Base-by-base conservation (phyloP, 1,139 yeast genomes). In the Pichia kudriavzevii region DNA sequence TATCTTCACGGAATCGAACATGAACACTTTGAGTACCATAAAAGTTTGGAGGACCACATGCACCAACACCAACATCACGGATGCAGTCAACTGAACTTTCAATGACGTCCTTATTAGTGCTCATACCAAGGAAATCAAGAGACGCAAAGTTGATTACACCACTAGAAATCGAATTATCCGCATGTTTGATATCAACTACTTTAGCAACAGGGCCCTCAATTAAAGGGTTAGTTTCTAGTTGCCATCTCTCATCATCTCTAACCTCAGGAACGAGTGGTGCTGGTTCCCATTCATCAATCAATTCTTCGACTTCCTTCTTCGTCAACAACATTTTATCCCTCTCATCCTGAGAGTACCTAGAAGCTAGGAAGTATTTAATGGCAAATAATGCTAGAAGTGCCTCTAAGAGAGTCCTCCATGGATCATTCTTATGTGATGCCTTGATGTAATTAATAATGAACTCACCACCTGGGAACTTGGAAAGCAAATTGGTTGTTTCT, bases 11-110 rank as follows among this genome's bases (percentile, higher is more conserved):
- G 44, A 85, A 68, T 49, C 80, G 68, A 40, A 79, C 79, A 53
- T 91, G 98, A 24, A 79, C 87, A 55, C 87, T 96, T 59, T 87
- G 96, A 45, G 91, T 82, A 42, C 98, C 99, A 59, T 88, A 91
- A 51, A 91, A 91, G 41, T 94, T 94, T 28, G 97, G 95, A 3
- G 99, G 97, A 20, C 97, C 96, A 66, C 99, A 91, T 1, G 97
- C 93, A 44, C 99, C 98, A 34, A 91, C 97, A 53, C 99, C 99
- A 39, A 82, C 76, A 38, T 67, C 66, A 31, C 67, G 65, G 42
- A 91, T 77, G 21, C 76, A 69, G 20, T 63, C 56, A 39, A 71
- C 67, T 5, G 91, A 87, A 13, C 67, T 71, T n/a, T 65, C 58
- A 40, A 64, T 65, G 26, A 87, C 65, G 13, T 46, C 55, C 13